Conservation (phyloP, 108 stramenopile genomes). For the Cyclotella cryptica region DNA sequence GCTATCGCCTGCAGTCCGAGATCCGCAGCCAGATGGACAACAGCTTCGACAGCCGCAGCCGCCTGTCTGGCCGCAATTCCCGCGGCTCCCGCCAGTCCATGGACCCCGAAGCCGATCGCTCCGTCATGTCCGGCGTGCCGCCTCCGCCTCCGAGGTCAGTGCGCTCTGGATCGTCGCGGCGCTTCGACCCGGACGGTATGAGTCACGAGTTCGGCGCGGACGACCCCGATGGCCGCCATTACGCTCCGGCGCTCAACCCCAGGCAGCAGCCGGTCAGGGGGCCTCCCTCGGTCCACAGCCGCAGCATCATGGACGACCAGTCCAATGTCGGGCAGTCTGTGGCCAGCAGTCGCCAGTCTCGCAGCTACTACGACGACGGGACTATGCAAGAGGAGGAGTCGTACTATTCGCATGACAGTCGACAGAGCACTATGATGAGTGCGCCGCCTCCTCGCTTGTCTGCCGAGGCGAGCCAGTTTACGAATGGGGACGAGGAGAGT, state of each 20-base stretch:
- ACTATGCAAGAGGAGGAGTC: constrained; percentile 27
- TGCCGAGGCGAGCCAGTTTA: constrained; percentile 22
- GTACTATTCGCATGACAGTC: constrained; percentile 40
- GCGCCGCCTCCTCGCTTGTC: constrained; percentile 12
- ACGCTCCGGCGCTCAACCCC: constrained; percentile 33
- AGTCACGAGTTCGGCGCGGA: constrained; percentile 40
- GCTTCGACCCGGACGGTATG: constrained; percentile 39
- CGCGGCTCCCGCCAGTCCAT: constrained; percentile 6
- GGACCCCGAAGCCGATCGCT: constrained; percentile 23
- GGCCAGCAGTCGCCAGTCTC: background rate
- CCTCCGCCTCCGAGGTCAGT: constrained; percentile 1
- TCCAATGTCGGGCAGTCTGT: background rate
- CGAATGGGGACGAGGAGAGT: constrained; percentile 17
- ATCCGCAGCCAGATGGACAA: constrained; percentile 4
- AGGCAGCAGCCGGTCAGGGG: constrained; percentile 10
- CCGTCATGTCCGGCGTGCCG: background rate
- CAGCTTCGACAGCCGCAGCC: constrained; percentile 8
- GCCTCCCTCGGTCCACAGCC: constrained; percentile 1
- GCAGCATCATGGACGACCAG: constrained; percentile 5
- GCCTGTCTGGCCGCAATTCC: constrained; percentile 8
- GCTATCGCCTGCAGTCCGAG: no score
- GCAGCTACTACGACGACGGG: constrained; percentile 28
- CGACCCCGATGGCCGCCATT: constrained; percentile 49
- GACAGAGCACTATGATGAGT: constrained; percentile 11
- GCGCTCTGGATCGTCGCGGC: constrained; percentile 3